Evolutionary conservation across 495 filamentous ascomycete genomes (phyloP).

Genomic region (Aspergillus ellipticus): DNA sequence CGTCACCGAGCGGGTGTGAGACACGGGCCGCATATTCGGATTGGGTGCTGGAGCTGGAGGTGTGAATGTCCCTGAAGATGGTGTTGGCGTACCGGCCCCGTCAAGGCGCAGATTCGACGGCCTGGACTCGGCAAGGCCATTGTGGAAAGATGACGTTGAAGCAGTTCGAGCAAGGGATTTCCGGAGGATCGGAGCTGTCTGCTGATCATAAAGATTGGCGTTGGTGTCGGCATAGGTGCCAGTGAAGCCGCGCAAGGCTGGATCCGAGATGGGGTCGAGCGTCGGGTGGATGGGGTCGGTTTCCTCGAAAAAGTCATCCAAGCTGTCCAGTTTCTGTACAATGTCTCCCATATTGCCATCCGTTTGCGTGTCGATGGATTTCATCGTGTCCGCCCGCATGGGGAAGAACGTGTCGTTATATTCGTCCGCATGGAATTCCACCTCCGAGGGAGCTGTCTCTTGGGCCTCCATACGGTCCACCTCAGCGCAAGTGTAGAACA

Average conservation of each 20-base stretch:
- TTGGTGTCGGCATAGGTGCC: slow-evolving; percentile 68
- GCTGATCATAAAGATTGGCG: slow-evolving; percentile 88
- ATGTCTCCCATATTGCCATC: slow-evolving; percentile 78
- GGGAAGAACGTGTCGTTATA: slow-evolving; percentile 77
- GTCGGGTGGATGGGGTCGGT: slow-evolving; percentile 50
- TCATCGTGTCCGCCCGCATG: slow-evolving; percentile 82
- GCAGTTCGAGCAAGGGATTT: slow-evolving; percentile 71
- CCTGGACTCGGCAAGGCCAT: slow-evolving; percentile 76
- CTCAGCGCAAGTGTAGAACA: slow-evolving; percentile 82
- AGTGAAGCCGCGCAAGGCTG: slow-evolving; percentile 60
- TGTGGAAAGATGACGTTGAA: slow-evolving; percentile 79
- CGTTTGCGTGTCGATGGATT: slow-evolving; percentile 80
- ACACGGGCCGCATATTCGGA: slow-evolving; percentile 44
- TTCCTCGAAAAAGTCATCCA: slow-evolving; percentile 94
- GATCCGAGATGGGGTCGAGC: slow-evolving; percentile 34
- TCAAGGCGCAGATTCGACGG: slow-evolving; percentile 50
- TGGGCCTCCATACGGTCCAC: slow-evolving; percentile 55
- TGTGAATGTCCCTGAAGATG: slow-evolving; percentile 37
- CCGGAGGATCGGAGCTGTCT: slow-evolving; percentile 85
- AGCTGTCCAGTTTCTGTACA: slow-evolving; percentile 82
- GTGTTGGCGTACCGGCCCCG: slow-evolving; percentile 62
- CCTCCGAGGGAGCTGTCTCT: slow-evolving; percentile 71
- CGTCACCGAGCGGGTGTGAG: slow-evolving; percentile 71
- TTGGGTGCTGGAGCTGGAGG: slow-evolving; percentile 20
- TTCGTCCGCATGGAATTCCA: slow-evolving; percentile 90